Evolutionary conservation across 139 green algal species (phyloP).

Genomic region (Chlamydomonas sp.): DNA sequence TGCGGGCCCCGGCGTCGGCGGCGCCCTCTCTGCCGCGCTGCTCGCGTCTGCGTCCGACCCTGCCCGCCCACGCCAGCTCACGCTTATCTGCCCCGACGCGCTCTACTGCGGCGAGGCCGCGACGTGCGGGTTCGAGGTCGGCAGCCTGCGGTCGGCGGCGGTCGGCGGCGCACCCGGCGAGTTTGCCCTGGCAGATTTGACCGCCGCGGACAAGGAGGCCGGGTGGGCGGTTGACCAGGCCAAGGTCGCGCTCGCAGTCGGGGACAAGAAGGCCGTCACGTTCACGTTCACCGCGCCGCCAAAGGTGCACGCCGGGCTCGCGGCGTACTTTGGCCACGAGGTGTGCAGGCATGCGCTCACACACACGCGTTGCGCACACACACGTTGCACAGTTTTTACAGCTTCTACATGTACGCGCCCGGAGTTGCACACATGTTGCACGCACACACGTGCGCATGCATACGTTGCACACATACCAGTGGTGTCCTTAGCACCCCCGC

Average conservation of each 20-base stretch:
- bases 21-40: no score
- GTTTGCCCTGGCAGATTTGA: slow-evolving; percentile 32
- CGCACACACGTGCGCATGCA: no score
- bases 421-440: no score
- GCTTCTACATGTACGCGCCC: no score
- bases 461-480: no score
- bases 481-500: no score
- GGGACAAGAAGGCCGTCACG: slow-evolving; percentile 3
- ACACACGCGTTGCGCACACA: no score
- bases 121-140: slow-evolving; percentile 24
- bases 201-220: slow-evolving; percentile 29
- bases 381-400: no score
- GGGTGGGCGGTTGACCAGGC: slow-evolving; percentile 37
- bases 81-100: slow-evolving; percentile 20
- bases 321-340: slow-evolving; percentile 26
- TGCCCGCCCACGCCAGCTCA: slow-evolving; percentile 13
- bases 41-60: neutral
- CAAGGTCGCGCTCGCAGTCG: slow-evolving; percentile 22
- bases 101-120: slow-evolving; percentile 25
- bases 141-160: slow-evolving; percentile 31
- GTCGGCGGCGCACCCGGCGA: slow-evolving; percentile 27
- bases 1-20: no score
- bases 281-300: slow-evolving; percentile 22
- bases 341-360: no score
- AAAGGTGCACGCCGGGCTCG: slow-evolving; percentile 29